Percentiles rank a stretch among this genome's conserved stretches.
These are phyloP conservation scores for Paraconiothyrium sp. DNA, from an alignment of 2,329 filamentous ascomycete genomes.

Conservation along the genomic window DNA sequence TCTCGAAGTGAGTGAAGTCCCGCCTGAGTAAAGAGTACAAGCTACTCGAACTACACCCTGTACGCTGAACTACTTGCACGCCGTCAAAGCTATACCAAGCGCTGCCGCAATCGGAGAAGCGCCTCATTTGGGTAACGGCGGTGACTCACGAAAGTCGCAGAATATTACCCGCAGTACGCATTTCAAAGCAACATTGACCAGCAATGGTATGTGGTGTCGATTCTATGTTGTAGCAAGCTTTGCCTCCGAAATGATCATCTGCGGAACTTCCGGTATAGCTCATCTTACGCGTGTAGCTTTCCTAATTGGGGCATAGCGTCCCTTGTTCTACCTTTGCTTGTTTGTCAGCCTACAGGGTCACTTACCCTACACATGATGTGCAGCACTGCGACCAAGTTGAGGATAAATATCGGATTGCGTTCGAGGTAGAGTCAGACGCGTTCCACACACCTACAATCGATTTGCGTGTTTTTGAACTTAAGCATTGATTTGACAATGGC, in stretches of 20 bases:
- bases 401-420: background rate
- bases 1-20: background rate
- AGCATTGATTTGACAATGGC: background rate
- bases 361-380: background rate
- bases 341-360: slow-evolving; percentile 13
- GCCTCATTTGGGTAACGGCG: background rate
- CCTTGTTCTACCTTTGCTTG: background rate
- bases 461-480: background rate
- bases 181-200: slow-evolving; percentile 4
- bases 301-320: slow-evolving; percentile 2
- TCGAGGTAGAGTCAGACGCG: too few species aligned
- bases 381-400: background rate
- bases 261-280: background rate
- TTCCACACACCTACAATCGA: too few species aligned
- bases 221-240: background rate
- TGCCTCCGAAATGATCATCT: background rate
- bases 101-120: too few species aligned
- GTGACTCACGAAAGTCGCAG: background rate
- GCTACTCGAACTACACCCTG: background rate
- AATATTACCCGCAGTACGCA: background rate
- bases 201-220: background rate
- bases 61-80: too few species aligned
- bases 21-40: too few species aligned
- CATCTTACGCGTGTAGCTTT: slow-evolving; percentile 1
- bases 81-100: background rate